phyloP scores from a whole-genome alignment of 2,329 filamentous ascomycete species.

The Sarocladium kiliense region DNA sequence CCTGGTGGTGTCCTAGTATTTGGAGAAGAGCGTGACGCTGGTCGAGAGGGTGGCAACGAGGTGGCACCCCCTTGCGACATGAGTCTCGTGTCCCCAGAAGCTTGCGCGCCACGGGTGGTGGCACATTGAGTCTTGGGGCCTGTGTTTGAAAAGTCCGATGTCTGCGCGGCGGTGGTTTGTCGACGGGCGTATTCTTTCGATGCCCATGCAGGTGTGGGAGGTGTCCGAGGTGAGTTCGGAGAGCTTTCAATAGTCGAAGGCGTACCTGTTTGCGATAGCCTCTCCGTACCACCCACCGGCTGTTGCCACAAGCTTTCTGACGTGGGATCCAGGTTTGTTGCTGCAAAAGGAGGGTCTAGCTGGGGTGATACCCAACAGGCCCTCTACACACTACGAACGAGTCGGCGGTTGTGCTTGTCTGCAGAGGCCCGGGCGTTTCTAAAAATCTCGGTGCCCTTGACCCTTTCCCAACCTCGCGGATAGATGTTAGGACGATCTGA shows the following conservation, averaged over 20 bases:
- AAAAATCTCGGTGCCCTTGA: no score
- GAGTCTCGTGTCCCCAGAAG: conserved; percentile 54
- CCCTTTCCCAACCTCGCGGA: no score
- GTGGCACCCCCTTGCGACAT: conserved; percentile 59
- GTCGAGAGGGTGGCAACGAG: conserved; percentile 42
- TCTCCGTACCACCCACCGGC: conserved; percentile 25
- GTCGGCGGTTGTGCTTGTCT: background rate
- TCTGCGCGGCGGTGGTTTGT: conserved; percentile 9
- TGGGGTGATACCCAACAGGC: conserved; percentile 27
- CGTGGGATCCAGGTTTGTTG: conserved; percentile 27
- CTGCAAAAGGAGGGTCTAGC: conserved; percentile 20
- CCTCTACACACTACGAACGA: background rate
- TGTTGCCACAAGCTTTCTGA: conserved; percentile 29
- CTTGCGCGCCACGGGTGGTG: conserved; percentile 43
- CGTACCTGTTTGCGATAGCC: conserved; percentile 15
- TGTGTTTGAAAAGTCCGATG: background rate
- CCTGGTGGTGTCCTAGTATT: conserved; percentile 13
- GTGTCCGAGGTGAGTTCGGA: conserved; percentile 29
- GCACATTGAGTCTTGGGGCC: conserved; percentile 45
- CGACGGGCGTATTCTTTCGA: conserved; percentile 11
- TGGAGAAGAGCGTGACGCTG: conserved; percentile 22
- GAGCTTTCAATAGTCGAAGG: conserved; percentile 24
- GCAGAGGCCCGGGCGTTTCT: background rate
- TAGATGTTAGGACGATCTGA: no score
- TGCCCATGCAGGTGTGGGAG: conserved; percentile 27